phyloP scores from a whole-genome alignment of 371 early-diverging fungal genomes.

The Lichtheimia ramosa region DNA sequence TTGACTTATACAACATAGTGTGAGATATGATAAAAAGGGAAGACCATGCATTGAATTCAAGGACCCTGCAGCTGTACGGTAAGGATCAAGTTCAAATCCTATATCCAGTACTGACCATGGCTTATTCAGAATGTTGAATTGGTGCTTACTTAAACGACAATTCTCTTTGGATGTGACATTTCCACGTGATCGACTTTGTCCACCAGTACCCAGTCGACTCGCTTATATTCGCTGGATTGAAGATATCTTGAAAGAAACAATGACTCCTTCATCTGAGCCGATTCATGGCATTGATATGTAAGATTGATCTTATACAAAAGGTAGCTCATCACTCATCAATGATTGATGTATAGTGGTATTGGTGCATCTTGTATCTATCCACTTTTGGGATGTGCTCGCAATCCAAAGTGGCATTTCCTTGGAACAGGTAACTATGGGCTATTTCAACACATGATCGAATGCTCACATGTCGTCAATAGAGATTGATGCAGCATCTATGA shows the following conservation, averaged over 20 bases:
- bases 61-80: constrained; percentile 40
- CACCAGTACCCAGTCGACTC: constrained; percentile 64
- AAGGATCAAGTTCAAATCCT: neutral
- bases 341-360: constrained; percentile 51
- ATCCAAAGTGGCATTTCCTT: constrained; percentile 53
- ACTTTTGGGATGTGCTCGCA: constrained; percentile 54
- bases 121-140: constrained; percentile 43
- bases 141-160: constrained; percentile 56
- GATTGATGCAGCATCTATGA: constrained; percentile 46
- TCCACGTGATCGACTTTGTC: constrained; percentile 65
- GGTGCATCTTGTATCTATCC: constrained; percentile 82
- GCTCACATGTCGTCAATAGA: constrained; percentile 30
- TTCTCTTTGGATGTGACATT: constrained; percentile 61
- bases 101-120: neutral
- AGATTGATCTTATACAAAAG: neutral
- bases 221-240: constrained; percentile 69
- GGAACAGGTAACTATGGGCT: constrained; percentile 47
- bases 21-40: constrained; percentile 10
- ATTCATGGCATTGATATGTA: constrained; percentile 66
- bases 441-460: neutral
- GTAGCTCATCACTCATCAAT: no score
- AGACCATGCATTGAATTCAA: constrained; percentile 39
- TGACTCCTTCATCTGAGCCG: constrained; percentile 1
- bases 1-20: constrained; percentile 13
- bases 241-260: constrained; percentile 50